Percentiles rank a stretch among this genome's conserved stretches.
These are phyloP conservation scores for Neurospora terricola DNA, from an alignment of 495 filamentous ascomycete genomes.

Conservation along the genomic window DNA sequence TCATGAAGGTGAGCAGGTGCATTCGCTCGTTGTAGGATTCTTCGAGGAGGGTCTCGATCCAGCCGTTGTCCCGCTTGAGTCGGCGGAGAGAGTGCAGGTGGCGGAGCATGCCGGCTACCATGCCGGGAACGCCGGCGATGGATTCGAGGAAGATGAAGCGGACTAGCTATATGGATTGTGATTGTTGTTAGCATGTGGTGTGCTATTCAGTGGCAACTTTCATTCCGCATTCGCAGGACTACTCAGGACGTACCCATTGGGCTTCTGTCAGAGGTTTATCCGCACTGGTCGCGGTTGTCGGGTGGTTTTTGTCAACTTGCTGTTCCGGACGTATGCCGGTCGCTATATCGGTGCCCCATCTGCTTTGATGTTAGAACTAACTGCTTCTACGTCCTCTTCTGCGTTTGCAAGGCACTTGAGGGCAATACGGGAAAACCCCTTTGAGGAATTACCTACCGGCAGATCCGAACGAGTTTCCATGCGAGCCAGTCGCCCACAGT, in stretches of 20 bases:
- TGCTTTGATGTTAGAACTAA: slow-evolving; percentile 3
- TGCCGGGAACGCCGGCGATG: slow-evolving; percentile 89
- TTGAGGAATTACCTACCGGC: slow-evolving; percentile 12
- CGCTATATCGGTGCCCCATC: slow-evolving; percentile 38
- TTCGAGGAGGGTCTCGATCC: slow-evolving; percentile 94
- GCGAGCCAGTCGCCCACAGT: slow-evolving; percentile 34
- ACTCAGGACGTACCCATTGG: slow-evolving; percentile 30
- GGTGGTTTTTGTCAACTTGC: slow-evolving; percentile 35
- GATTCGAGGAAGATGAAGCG: slow-evolving; percentile 90
- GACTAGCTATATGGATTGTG: slow-evolving; percentile 38
- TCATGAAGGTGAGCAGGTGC: slow-evolving; percentile 91
- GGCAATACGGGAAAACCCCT: not conserved
- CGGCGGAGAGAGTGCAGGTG: slow-evolving; percentile 74
- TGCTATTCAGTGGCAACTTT: not conserved
- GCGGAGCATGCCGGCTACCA: slow-evolving; percentile 90
- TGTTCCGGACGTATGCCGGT: slow-evolving; percentile 35
- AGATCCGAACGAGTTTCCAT: slow-evolving; percentile 33
- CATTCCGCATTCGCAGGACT: not conserved
- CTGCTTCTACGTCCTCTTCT: not conserved
- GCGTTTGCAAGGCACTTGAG: not conserved
- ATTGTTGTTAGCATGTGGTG: slow-evolving; percentile 2
- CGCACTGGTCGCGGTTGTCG: slow-evolving; percentile 32
- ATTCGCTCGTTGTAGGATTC: slow-evolving; percentile 95
- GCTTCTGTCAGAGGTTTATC: slow-evolving; percentile 36
- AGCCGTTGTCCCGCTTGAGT: slow-evolving; percentile 90